Percentiles rank a stretch among this genome's conserved stretches.
Conservation (phyloP, 139 green algal species). For the Closterium sp. region DNA sequence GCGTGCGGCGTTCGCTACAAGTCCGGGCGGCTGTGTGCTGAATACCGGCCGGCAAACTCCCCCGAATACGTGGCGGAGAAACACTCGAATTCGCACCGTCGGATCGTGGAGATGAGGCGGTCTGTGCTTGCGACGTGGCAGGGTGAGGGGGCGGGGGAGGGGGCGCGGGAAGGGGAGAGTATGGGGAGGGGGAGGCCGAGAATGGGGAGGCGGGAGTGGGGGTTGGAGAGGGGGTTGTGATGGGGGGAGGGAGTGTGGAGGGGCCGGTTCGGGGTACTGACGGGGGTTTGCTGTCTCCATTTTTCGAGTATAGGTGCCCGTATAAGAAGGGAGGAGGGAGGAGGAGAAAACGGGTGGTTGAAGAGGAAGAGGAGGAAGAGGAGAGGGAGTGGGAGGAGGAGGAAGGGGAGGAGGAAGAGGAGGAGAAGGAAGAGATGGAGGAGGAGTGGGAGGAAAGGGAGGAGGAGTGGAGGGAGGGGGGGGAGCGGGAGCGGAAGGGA, state of each 20-base stretch:
- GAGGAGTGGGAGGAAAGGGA: not conserved
- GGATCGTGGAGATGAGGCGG: conserved; percentile 29
- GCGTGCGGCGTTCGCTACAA: conserved; percentile 63
- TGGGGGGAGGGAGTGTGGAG: not conserved
- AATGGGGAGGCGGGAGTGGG: not conserved
- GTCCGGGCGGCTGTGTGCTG: conserved; percentile 24
- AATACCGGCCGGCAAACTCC: conserved; percentile 22
- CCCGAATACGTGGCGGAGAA: conserved; percentile 9
- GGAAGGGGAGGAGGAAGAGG: not conserved
- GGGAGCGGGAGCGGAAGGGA: not conserved
- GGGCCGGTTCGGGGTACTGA: not conserved
- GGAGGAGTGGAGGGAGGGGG: not conserved
- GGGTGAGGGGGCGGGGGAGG: no score
- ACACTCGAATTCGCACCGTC: conserved; percentile 27
- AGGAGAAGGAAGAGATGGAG: not conserved
- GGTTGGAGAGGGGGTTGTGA: not conserved
- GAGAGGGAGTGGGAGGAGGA: not conserved
- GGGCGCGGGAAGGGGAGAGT: not conserved
- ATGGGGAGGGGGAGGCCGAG: not conserved
- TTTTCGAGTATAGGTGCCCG: not conserved
- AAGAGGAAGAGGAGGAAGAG: not conserved
- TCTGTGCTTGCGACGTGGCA: not conserved
- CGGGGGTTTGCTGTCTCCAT: not conserved
- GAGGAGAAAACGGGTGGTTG: not conserved
- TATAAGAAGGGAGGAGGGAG: not conserved